A percentile compares a stretch with the other conserved stretches of the same genome.
These are phyloP conservation scores for Gomphus sp. DNA, from an alignment of 1,284 basidiomycete genomes.

Conservation along the genomic window DNA sequence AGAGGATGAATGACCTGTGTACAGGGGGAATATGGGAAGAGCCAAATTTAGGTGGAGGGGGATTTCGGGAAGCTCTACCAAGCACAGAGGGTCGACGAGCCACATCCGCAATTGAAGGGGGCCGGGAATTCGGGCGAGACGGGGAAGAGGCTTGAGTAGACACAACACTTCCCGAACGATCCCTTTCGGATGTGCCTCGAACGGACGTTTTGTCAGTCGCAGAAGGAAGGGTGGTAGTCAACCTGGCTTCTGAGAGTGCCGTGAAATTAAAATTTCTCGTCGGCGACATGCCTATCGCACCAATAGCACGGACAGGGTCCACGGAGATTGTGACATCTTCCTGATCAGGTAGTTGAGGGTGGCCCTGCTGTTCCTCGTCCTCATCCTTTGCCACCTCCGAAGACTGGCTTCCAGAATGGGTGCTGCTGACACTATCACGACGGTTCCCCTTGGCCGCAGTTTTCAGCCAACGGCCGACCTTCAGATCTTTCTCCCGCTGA, in stretches of 20 bases:
- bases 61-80: constrained; percentile 8
- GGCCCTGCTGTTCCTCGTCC: constrained; percentile 29
- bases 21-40: constrained; percentile 24
- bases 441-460: constrained; percentile 57
- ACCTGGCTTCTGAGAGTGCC: not conserved
- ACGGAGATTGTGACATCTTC: constrained; percentile 15
- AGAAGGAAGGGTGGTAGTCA: not conserved
- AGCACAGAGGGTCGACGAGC: constrained; percentile 3
- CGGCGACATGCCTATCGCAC: not conserved
- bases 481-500: constrained; percentile 58
- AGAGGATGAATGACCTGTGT: constrained; percentile 62
- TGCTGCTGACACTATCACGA: constrained; percentile 50
- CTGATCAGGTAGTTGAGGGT: constrained; percentile 14
- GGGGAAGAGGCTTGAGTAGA: not conserved
- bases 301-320: not conserved
- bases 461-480: constrained; percentile 76
- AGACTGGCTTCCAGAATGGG: constrained; percentile 39
- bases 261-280: not conserved
- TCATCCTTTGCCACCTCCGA: constrained; percentile 37
- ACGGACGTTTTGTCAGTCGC: not conserved
- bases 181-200: not conserved
- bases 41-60: constrained; percentile 21
- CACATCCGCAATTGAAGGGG: not conserved
- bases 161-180: constrained; percentile 3
- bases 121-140: not conserved